Evolutionary conservation across 495 filamentous ascomycete species (phyloP).

Genomic region (Hypoxylon lienhwacheense): DNA sequence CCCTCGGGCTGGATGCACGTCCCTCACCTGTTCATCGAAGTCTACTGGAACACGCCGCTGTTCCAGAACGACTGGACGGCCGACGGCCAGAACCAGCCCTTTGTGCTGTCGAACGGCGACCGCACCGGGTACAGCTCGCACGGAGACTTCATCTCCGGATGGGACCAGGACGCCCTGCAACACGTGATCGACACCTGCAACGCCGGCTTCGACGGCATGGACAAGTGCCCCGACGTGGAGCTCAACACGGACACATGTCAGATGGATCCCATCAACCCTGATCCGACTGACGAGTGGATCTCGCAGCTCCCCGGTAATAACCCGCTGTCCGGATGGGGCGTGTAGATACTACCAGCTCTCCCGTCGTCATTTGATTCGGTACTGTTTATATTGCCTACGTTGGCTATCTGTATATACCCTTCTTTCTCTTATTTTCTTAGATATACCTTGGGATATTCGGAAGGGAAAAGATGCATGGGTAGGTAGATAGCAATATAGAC

Average conservation of each 20-base stretch:
- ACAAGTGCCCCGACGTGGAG: conserved; percentile 55
- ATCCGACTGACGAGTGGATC: conserved; percentile 39
- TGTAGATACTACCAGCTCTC: background rate
- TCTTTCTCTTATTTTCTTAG: background rate
- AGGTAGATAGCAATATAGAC: no score
- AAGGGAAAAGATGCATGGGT: no score
- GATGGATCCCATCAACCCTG: conserved; percentile 44
- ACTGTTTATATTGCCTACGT: conserved; percentile 1
- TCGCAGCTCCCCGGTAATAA: conserved; percentile 63
- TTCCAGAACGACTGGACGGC: conserved; percentile 58
- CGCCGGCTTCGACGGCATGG: conserved; percentile 49
- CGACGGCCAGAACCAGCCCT: conserved; percentile 57
- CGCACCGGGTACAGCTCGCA: conserved; percentile 58
- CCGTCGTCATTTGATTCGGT: background rate
- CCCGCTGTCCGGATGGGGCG: conserved; percentile 43
- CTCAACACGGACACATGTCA: conserved; percentile 49
- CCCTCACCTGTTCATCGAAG: conserved; percentile 66
- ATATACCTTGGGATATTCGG: background rate
- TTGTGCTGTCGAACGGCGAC: conserved; percentile 64
- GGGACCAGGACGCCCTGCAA: conserved; percentile 63
- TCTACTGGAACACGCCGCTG: conserved; percentile 59
- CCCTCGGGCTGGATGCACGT: conserved; percentile 58
- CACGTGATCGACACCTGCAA: conserved; percentile 61
- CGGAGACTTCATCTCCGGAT: conserved; percentile 71
- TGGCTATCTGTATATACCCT: background rate